Evolutionary conservation across 345 rosid genomes (phyloP).

Genomic region (Dipteronia sinensis): DNA sequence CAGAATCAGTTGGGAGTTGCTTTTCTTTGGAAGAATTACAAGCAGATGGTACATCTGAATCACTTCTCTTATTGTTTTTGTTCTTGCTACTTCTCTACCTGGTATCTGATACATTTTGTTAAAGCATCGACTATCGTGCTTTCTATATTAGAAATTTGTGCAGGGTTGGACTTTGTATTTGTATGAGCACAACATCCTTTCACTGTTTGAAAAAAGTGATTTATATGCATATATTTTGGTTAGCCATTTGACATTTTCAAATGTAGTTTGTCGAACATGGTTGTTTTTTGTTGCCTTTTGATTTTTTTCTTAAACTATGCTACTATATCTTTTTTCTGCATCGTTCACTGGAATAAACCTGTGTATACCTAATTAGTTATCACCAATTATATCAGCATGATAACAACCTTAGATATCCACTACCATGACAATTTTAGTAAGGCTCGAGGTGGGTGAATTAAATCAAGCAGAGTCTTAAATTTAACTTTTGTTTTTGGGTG

Average conservation of each 20-base stretch:
- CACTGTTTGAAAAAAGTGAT: neutral
- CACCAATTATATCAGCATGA: neutral
- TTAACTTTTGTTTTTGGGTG: neutral
- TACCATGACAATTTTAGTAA: neutral
- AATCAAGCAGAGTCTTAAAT: neutral
- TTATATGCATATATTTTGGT: neutral
- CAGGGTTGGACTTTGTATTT: neutral
- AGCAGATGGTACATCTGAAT: slow-evolving; percentile 67
- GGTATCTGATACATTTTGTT: neutral
- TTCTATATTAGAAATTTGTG: slow-evolving; percentile 2
- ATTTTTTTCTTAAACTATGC: neutral
- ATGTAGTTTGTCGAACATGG: neutral
- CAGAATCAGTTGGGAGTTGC: slow-evolving; percentile 97
- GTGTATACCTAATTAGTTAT: neutral
- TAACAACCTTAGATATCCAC: neutral
- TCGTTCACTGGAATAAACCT: neutral
- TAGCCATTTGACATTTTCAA: neutral
- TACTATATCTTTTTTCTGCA: neutral
- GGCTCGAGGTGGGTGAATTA: neutral
- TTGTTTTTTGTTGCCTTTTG: neutral
- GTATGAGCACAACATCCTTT: neutral
- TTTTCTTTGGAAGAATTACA: slow-evolving; percentile 89
- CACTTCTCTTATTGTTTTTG: neutral
- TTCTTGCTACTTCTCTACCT: neutral
- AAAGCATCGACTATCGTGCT: neutral